A percentile compares a stretch with the other conserved stretches of the same genome.
Conservation (phyloP, 306 rosid species). For the Malus asiatica region DNA sequence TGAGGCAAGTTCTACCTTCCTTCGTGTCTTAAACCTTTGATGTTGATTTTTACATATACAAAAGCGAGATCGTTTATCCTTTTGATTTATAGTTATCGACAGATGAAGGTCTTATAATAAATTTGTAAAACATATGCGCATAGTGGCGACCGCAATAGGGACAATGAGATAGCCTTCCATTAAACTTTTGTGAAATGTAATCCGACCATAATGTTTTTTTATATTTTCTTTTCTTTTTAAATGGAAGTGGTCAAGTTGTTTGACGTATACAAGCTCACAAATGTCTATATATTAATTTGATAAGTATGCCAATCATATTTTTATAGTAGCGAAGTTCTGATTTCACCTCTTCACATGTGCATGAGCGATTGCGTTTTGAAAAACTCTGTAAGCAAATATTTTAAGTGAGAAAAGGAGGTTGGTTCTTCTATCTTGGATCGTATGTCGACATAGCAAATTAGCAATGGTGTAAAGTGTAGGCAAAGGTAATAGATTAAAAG, state of each 20-base stretch:
- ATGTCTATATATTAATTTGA: not conserved
- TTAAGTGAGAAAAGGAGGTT: not conserved
- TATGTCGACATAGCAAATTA: not conserved
- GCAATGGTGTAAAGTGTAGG: not conserved
- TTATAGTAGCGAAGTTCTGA: not conserved
- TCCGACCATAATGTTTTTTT: not conserved
- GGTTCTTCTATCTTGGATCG: not conserved
- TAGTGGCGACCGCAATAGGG: not conserved
- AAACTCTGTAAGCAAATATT: not conserved
- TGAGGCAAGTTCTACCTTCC: conserved; percentile 32
- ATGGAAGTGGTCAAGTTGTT: not conserved
- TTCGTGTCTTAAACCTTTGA: not conserved
- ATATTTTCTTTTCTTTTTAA: not conserved
- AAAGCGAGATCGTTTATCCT: not conserved
- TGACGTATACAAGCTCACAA: not conserved
- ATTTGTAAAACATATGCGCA: not conserved
- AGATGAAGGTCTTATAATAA: not conserved
- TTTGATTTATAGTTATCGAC: not conserved
- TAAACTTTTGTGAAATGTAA: not conserved
- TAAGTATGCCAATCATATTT: not conserved
- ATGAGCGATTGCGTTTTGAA: not conserved
- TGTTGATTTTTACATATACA: not conserved
- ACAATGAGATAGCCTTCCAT: not conserved
- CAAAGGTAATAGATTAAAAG: not conserved
- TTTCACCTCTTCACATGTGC: rapidly evolving